Evolutionary conservation across 2,329 filamentous ascomycete genomes (phyloP).

Genomic region (Fusarium sp.): DNA sequence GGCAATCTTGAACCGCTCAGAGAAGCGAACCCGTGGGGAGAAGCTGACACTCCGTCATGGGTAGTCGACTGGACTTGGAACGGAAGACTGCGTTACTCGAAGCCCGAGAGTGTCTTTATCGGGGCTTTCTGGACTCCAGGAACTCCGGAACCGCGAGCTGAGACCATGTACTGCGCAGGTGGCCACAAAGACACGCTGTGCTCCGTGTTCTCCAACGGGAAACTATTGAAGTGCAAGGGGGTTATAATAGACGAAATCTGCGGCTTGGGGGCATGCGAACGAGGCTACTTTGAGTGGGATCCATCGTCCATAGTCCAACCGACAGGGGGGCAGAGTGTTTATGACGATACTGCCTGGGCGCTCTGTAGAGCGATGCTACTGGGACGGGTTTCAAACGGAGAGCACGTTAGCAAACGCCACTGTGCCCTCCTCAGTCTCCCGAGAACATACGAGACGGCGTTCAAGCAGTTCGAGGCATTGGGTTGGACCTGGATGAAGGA

Average conservation of each 20-base stretch:
- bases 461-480: slow-evolving; percentile 6
- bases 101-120: slow-evolving; percentile 16
- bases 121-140: slow-evolving; percentile 16
- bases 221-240: slow-evolving; percentile 11
- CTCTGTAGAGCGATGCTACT: slow-evolving; percentile 17
- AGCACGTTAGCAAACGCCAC: slow-evolving; percentile 9
- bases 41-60: slow-evolving; percentile 12
- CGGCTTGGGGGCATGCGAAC: slow-evolving; percentile 14
- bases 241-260: slow-evolving; percentile 11
- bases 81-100: slow-evolving; percentile 16
- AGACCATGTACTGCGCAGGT: slow-evolving; percentile 15
- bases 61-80: slow-evolving; percentile 24
- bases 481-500: slow-evolving; percentile 17
- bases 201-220: background rate
- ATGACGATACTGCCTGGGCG: slow-evolving; percentile 4
- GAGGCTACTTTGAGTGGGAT: slow-evolving; percentile 20
- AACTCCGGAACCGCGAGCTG: slow-evolving; percentile 12
- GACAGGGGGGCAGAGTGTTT: slow-evolving; percentile 6
- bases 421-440: slow-evolving; percentile 13
- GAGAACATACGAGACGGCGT: background rate
- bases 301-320: slow-evolving; percentile 8
- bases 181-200: background rate
- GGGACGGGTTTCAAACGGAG: slow-evolving; percentile 16
- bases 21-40: slow-evolving; percentile 24
- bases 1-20: slow-evolving; percentile 20